phyloP scores from a whole-genome alignment of 805 yeast genomes.

The Danielozyma ontarioensis region DNA sequence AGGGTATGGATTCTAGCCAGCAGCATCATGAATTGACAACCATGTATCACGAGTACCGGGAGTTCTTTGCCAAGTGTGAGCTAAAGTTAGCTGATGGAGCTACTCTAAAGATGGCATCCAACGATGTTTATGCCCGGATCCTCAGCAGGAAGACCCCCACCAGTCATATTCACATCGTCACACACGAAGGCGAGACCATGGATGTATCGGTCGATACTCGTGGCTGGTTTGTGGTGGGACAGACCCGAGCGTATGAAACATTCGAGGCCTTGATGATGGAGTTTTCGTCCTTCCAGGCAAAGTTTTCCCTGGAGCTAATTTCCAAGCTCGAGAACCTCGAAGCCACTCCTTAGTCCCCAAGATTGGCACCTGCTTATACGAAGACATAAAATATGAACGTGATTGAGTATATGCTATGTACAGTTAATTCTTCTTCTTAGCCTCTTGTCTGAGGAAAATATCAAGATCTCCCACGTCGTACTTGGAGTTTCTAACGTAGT shows the following conservation, averaged over 20 bases:
- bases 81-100: conserved; percentile 4
- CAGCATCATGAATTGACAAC: conserved; percentile 14
- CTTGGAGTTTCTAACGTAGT: conserved; percentile 78
- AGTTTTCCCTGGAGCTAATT: no score
- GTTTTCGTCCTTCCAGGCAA: conserved; percentile 15
- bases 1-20: conserved; percentile 10
- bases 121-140: conserved; percentile 1
- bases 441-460: conserved; percentile 22
- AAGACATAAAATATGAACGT: no score
- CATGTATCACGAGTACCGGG: conserved; percentile 16
- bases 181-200: conserved; percentile 10
- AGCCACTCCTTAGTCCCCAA: no score
- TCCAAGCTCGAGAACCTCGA: no score
- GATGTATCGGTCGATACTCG: conserved; percentile 17
- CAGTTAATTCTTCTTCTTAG: conserved; percentile 8
- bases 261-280: conserved; percentile 28
- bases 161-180: conserved; percentile 7
- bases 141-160: conserved; percentile 1
- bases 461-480: conserved; percentile 66
- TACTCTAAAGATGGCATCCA: conserved; percentile 1
- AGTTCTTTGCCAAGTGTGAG: conserved; percentile 13
- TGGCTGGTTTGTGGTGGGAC: conserved; percentile 24
- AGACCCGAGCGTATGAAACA: conserved; percentile 16
- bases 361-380: no score
- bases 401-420: no score